Base-by-base conservation (phyloP, 495 filamentous ascomycete genomes). In the Annulohypoxylon nitens region DNA sequence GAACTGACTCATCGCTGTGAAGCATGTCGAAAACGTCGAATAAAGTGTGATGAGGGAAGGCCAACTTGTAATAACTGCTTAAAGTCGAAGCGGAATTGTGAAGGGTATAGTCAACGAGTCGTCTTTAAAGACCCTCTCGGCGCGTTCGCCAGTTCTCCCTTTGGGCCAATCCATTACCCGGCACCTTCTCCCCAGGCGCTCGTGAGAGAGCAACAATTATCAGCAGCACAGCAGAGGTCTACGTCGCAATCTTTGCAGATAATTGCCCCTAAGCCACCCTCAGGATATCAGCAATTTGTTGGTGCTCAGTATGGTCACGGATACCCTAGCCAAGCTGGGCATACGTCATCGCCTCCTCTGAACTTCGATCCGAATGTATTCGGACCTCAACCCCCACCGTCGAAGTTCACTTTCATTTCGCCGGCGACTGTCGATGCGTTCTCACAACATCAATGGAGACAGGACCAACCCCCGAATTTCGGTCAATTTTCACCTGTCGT, bases 41-140 rank as follows among this genome's bases (percentile, higher is more conserved):
- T 99, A 79, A 99, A 99, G 82, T 99, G 96, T 79, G 96, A 95
- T 58, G 96, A 98, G 78, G 94, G 96, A 78, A 92, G 93, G 64
- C 96, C 95, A 54, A 94, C 89, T 14, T 98, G 96, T 83, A 89
- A 86, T 69, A 86, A 98, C 78, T 99, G 96, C 82, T 89, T 95
- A 80, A 98, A 97, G 78, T 97, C 95, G 10, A 97, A 96, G 79
- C 90, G 96, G 10, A 85, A 90, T 45, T 99, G 96, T 79, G 95
- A 98, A 81, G 96, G 96, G 41, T 99, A 99, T 83, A 97, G 91
- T 71, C 94, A 94, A 78, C 89, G 93, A 51, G 90, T 99, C 37
- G 85, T 97, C 45, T 98, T 99, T 87, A 98, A 97, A 80, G 90
- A 95, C 65, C 93, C 94, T 8, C 83, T 94, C 61, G 90, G 91